Percentiles rank a stretch among this genome's conserved stretches.
These are phyloP conservation scores for Arabidopsis suecica DNA, from an alignment of 345 rosid species.

Conservation along the genomic window DNA sequence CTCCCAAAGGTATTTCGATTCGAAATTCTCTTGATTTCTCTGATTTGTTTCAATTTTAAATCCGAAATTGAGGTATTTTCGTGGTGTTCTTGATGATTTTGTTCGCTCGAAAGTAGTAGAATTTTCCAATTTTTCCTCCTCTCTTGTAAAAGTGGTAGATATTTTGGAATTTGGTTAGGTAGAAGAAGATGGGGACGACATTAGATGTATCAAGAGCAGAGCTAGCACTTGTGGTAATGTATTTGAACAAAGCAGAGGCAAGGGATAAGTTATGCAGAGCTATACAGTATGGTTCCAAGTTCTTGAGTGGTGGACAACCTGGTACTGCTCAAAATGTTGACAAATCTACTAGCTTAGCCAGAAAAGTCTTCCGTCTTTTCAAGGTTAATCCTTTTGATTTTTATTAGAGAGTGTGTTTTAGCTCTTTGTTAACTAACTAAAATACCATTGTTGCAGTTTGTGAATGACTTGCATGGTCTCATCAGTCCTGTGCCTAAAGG, in stretches of 20 bases:
- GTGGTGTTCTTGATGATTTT: too few species aligned
- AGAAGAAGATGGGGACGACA: slow-evolving; percentile 59
- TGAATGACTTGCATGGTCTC: slow-evolving; percentile 90
- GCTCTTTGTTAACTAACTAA: not conserved
- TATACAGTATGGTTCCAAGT: slow-evolving; percentile 97
- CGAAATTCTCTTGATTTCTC: not conserved
- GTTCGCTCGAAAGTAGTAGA: not conserved
- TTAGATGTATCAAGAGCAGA: slow-evolving; percentile 91
- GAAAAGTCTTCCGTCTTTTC: slow-evolving; percentile 97
- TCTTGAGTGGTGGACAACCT: slow-evolving; percentile 81
- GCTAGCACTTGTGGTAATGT: slow-evolving; percentile 83
- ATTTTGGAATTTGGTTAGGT: too few species aligned
- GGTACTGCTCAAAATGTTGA: slow-evolving; percentile 97
- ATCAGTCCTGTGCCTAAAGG: slow-evolving; percentile 92
- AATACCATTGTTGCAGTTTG: slow-evolving; percentile 62
- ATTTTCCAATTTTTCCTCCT: too few species aligned
- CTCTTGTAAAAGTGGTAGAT: too few species aligned
- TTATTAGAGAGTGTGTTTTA: not conserved
- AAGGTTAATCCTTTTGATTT: slow-evolving; percentile 58
- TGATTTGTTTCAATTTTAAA: not conserved
- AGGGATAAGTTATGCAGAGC: slow-evolving; percentile 99
- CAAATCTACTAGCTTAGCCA: slow-evolving; percentile 90
- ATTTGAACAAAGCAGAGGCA: slow-evolving; percentile 97
- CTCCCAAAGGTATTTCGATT: slow-evolving; percentile 27
- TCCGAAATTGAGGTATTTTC: too few species aligned